A percentile compares a stretch with the other conserved stretches of the same genome.
Evolutionary conservation across 352 stramenopile genomes (phyloP).

Genomic region (Thalassiosira ordinaria): DNA sequence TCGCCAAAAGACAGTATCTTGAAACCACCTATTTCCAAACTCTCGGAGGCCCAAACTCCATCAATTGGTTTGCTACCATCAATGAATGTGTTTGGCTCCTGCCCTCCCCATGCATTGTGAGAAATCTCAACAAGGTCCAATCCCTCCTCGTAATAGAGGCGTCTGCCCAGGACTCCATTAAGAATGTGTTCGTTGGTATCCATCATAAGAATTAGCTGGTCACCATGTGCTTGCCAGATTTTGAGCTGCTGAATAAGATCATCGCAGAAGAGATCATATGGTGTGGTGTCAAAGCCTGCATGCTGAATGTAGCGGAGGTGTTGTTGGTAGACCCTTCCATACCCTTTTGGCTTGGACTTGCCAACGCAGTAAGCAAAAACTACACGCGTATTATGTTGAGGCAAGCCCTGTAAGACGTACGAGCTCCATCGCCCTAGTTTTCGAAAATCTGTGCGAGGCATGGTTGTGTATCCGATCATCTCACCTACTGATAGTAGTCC

Average conservation of each 20-base stretch:
- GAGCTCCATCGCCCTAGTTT: slow-evolving; percentile 9
- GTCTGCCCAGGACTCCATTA: not conserved
- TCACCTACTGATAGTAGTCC: not conserved
- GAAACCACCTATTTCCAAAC: slow-evolving; percentile 15
- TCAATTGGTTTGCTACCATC: slow-evolving; percentile 24
- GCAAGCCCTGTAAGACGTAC: not conserved
- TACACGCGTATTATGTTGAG: slow-evolving; percentile 5
- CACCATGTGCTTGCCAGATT: slow-evolving; percentile 10
- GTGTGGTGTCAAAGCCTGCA: slow-evolving; percentile 1
- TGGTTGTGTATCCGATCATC: not conserved
- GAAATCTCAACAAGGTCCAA: slow-evolving; percentile 12
- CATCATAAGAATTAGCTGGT: slow-evolving; percentile 43
- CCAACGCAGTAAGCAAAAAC: slow-evolving; percentile 18
- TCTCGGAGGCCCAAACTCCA: slow-evolving; percentile 9
- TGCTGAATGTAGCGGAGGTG: slow-evolving; percentile 27
- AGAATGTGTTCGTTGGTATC: slow-evolving; percentile 44
- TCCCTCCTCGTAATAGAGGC: not conserved
- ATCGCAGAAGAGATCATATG: slow-evolving; percentile 18
- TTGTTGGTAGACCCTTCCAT: slow-evolving; percentile 27
- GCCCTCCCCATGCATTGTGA: not conserved
- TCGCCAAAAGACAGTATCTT: slow-evolving; percentile 16
- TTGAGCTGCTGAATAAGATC: slow-evolving; percentile 29
- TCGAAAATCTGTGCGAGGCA: not conserved
- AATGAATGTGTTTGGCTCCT: slow-evolving; percentile 30
- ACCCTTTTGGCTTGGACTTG: not conserved